phyloP scores from a whole-genome alignment of 2,329 filamentous ascomycete genomes.

The Scedosporium aurantiacum region DNA sequence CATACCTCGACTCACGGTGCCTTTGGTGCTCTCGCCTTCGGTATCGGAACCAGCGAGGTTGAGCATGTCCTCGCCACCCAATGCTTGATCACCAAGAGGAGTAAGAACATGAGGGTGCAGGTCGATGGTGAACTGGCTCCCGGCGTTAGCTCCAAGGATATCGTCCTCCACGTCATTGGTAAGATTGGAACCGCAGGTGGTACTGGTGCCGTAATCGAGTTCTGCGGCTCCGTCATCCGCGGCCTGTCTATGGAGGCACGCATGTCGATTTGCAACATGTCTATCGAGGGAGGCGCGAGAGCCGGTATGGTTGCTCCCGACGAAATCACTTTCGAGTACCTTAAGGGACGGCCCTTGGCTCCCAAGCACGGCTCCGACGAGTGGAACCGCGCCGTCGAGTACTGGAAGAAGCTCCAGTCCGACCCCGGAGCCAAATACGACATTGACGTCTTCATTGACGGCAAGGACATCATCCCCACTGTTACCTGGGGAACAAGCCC shows the following conservation, averaged over 20 bases:
- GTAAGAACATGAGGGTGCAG: slow-evolving; percentile 98
- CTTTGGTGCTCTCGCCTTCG: slow-evolving; percentile 88
- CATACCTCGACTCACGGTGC: slow-evolving; percentile 97
- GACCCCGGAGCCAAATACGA: slow-evolving; percentile 88
- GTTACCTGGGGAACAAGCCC: slow-evolving; percentile 96
- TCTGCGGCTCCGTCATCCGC: slow-evolving; percentile 88
- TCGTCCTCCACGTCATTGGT: slow-evolving; percentile 87
- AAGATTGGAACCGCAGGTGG: slow-evolving; percentile 91
- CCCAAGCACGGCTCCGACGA: slow-evolving; percentile 74
- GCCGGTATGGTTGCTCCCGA: slow-evolving; percentile 97
- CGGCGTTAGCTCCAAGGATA: slow-evolving; percentile 92
- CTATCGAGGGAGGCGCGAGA: slow-evolving; percentile 88
- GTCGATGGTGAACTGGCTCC: slow-evolving; percentile 83
- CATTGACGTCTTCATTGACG: slow-evolving; percentile 77
- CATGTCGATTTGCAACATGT: slow-evolving; percentile 99
- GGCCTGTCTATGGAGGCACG: slow-evolving; percentile 87
- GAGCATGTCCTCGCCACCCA: slow-evolving; percentile 97
- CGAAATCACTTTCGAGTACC: slow-evolving; percentile 86
- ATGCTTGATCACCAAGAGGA: slow-evolving; percentile 85
- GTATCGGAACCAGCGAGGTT: slow-evolving; percentile 96
- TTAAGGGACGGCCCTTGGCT: slow-evolving; percentile 81
- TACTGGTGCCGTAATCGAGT: slow-evolving; percentile 91
- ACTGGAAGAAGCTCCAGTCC: slow-evolving; percentile 79
- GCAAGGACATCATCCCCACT: slow-evolving; percentile 85
- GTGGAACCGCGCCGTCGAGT: slow-evolving; percentile 79